A percentile compares a stretch with the other conserved stretches of the same genome.
Conservation (phyloP, 1,284 basidiomycete genomes). For the Ceratobasidium sp. region DNA sequence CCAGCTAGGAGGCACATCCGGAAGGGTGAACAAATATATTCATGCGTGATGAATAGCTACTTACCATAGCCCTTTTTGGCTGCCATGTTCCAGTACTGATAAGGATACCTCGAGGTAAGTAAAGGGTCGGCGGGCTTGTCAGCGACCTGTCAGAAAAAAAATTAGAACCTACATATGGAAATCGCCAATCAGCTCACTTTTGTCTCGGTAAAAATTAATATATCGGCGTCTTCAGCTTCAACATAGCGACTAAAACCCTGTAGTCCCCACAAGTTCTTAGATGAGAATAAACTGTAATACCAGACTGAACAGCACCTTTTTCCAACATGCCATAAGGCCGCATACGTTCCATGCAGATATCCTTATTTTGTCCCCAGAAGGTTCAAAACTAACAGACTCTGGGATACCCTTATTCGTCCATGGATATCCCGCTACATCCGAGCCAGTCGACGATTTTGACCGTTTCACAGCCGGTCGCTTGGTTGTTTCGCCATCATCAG, state of each 20-base stretch:
- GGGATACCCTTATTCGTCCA: constrained; percentile 74
- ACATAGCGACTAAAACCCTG: constrained; percentile 82
- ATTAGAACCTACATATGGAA: neutral
- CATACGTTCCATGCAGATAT: constrained; percentile 79
- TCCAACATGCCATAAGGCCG: constrained; percentile 69
- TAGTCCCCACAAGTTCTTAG: neutral
- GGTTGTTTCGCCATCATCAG: neutral
- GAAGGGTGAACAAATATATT: constrained; percentile 16
- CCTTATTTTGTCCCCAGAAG: constrained; percentile 57
- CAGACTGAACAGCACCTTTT: constrained; percentile 61
- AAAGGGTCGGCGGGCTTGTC: constrained; percentile 64
- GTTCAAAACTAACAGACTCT: constrained; percentile 65
- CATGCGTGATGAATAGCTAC: constrained; percentile 44
- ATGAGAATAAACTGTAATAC: constrained; percentile 14
- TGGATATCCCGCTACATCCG: constrained; percentile 44
- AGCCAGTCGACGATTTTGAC: constrained; percentile 12
- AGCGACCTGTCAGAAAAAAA: constrained; percentile 61
- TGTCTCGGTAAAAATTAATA: constrained; percentile 81
- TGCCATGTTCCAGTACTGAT: constrained; percentile 77
- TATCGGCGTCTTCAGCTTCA: constrained; percentile 81
- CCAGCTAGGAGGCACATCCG: constrained; percentile 62
- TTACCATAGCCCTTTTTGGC: constrained; percentile 76
- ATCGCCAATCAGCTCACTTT: constrained; percentile 57
- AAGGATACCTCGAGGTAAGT: constrained; percentile 64
- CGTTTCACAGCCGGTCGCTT: neutral